Evolutionary conservation across 2,329 filamentous ascomycete genomes (phyloP), one percentile per base, ranked within the genome.

Genomic region (Tolypocladium album): DNA sequence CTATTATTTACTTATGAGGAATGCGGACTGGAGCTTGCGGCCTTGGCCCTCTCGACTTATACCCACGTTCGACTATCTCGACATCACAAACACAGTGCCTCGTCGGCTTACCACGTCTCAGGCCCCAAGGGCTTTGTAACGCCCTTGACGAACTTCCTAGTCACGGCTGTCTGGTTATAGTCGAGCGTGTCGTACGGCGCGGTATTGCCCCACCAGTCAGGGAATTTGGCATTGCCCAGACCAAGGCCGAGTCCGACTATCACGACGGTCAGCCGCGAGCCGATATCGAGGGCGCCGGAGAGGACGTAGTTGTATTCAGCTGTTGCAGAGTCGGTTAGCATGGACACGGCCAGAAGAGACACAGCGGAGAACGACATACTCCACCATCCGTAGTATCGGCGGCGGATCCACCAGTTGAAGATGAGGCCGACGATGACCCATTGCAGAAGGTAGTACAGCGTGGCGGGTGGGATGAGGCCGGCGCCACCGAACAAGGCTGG

Each of bases 251-350:
- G 68, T 15, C 63, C 65, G 64, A 82, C 80, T 40, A 84, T 76
- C 34, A 84, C 67, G 55, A 85, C 78, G n/a, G 79, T 78, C 12
- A 85, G 67, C 0, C 79, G 79, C 0, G 83, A 76, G 24, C 82
- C 83, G 53, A 79, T 78, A 58, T 84, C 82, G 36, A 85, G 72
- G 2, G 78, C 81, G 0, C 82, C 82, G 11, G 82, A 83, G 0
- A 82, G 74, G 57, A 83, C 75, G 61, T 83, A 85, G 71, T 84
- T 85, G 73, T 83, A 85, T 39, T 62, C 58, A 38, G 34, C 62
- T 64, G 55, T 52, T 5, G 31, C 2, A 11, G 7, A n/a, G 43
- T 11, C 6, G 5, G 43, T 63, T 15, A 60, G 59, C n/a, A 50
- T 2, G 17, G 27, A 22, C 20, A 42, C n/a, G 8, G 8, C 20